phyloP scores from a whole-genome alignment of 768 basidiomycete genomes.

The Calocybe indica region DNA sequence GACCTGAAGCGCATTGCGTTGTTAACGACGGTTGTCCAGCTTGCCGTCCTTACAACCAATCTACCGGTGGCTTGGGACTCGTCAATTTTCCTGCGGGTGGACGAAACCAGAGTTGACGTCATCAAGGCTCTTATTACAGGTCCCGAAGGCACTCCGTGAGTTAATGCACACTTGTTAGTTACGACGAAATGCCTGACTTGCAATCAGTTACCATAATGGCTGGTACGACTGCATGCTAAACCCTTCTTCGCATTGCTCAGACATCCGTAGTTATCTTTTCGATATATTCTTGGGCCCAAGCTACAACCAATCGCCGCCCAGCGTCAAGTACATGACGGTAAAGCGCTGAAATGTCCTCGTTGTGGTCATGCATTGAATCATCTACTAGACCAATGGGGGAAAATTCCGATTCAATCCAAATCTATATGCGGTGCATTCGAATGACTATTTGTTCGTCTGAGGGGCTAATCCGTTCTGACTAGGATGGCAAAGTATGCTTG shows the following conservation, averaged over 20 bases:
- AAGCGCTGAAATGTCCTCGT: constrained; percentile 9
- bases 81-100: constrained; percentile 88
- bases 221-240: constrained; percentile 46
- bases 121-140: constrained; percentile 92
- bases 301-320: constrained; percentile 86
- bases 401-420: constrained; percentile 94
- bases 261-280: constrained; percentile 43
- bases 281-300: constrained; percentile 90
- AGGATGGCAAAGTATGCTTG: constrained; percentile 94
- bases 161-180: constrained; percentile 8
- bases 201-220: constrained; percentile 77
- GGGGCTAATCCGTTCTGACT: constrained; percentile 3
- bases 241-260: neutral
- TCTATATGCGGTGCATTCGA: constrained; percentile 69
- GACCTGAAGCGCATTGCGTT: too few species aligned
- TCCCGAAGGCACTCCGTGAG: constrained; percentile 90
- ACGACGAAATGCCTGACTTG: constrained; percentile 5
- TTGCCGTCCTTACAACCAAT: constrained; percentile 90
- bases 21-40: constrained; percentile 31
- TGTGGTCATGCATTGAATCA: neutral
- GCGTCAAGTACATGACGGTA: constrained; percentile 59
- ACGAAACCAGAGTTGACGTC: constrained; percentile 86
- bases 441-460: neutral
- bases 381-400: constrained; percentile 71
- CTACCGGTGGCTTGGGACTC: constrained; percentile 95